Evolutionary conservation across 305 asterid genomes (phyloP).

Genomic region (Fraxinus paxiana): DNA sequence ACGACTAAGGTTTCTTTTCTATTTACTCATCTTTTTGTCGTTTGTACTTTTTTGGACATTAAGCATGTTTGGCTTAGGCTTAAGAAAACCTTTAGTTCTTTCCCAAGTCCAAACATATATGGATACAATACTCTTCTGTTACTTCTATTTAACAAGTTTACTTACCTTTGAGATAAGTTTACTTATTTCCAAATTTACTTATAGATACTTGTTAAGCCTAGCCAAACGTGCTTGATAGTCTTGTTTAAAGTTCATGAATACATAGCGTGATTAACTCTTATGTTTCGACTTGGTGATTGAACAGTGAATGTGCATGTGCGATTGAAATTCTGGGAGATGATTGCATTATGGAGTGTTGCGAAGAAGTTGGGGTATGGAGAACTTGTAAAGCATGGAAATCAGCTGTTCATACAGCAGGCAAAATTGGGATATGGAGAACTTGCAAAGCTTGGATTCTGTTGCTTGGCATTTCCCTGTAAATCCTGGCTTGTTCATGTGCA

Average conservation of each 20-base stretch:
- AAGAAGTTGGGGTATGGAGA: neutral
- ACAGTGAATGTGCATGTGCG: neutral
- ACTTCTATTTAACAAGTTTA: neutral
- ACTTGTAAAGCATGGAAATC: neutral
- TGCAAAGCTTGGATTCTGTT: neutral
- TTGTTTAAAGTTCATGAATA: neutral
- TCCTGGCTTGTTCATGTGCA: neutral
- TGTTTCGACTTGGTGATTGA: neutral
- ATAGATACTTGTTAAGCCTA: neutral
- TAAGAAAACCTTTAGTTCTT: neutral
- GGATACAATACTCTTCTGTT: neutral
- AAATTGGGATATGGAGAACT: neutral
- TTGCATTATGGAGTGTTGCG: neutral
- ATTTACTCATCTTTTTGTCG: neutral
- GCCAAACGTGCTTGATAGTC: neutral
- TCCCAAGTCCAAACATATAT: neutral
- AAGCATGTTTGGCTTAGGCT: neutral
- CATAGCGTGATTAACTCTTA: neutral
- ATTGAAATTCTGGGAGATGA: neutral
- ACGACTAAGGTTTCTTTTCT: neutral
- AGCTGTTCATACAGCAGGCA: neutral
- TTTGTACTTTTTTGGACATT: neutral
- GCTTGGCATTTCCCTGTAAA: neutral
- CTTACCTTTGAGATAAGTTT: neutral
- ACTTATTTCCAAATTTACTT: neutral